phyloP scores from a whole-genome alignment of 371 early-diverging fungal species.

The Mucor ambiguus region DNA sequence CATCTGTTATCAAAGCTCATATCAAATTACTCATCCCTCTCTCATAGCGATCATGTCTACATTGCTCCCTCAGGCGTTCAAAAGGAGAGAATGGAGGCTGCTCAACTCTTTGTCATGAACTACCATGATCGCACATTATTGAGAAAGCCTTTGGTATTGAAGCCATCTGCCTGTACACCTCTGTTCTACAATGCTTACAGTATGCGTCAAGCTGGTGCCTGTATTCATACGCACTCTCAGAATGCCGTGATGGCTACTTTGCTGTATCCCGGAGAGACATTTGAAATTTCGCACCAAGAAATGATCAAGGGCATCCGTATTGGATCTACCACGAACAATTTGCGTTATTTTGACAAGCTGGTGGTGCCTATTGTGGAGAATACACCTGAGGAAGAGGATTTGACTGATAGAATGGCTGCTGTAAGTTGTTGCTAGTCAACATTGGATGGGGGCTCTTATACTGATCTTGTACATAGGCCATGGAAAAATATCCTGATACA shows the following conservation, averaged over 20 bases:
- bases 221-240: slow-evolving; percentile 97
- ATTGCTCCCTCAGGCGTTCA: slow-evolving; percentile 96
- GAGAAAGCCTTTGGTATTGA: slow-evolving; percentile 70
- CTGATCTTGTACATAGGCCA: slow-evolving; percentile 60
- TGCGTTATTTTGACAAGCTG: slow-evolving; percentile 82
- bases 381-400: slow-evolving; percentile 93
- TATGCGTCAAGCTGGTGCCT: slow-evolving; percentile 90
- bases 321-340: slow-evolving; percentile 66
- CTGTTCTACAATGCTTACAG: slow-evolving; percentile 93
- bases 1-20: neutral
- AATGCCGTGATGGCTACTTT: slow-evolving; percentile 94
- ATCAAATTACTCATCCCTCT: neutral
- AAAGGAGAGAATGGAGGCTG: slow-evolving; percentile 90
- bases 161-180: slow-evolving; percentile 93
- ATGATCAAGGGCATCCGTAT: slow-evolving; percentile 98
- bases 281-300: slow-evolving; percentile 94
- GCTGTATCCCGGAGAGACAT: slow-evolving; percentile 68
- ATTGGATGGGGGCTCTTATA: neutral
- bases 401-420: slow-evolving; percentile 89
- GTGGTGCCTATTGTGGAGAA: slow-evolving; percentile 96
- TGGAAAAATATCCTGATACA: slow-evolving; percentile 89
- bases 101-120: slow-evolving; percentile 85
- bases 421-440: slow-evolving; percentile 35
- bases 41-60: slow-evolving; percentile 70
- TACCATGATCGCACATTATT: slow-evolving; percentile 64